Evolutionary conservation across 768 basidiomycete genomes (phyloP), one percentile per base, ranked within the genome.

Genomic region (Boletus sp.): DNA sequence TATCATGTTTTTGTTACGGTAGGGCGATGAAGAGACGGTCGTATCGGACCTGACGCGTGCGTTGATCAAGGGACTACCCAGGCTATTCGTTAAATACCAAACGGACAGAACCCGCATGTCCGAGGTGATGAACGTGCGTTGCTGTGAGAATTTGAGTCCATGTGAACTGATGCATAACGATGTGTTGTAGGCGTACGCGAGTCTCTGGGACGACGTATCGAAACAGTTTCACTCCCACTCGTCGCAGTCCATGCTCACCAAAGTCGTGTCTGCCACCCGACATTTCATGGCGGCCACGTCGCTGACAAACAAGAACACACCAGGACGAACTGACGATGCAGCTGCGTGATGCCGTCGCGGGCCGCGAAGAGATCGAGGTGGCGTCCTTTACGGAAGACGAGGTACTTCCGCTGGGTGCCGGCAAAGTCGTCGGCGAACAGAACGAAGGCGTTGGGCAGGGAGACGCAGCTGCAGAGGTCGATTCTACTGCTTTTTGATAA

Each of bases 221-320:
- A 95, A 95, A 67, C 94, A 97, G 71, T 94, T 95, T 71, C 78
- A 91, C 44, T 87, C 92, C 2, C 92, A 96, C 64, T 90, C 92
- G 2, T 87, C 91, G 11, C 78, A 84, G 7, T 77, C 79, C 28
- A 89, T 97, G 14, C 81, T 97, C 18, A 80, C 80, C 8, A 83
- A 87, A 35, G 88, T 94, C 0, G 87, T 89, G 44, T 67, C 80
- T 6, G 80, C 91, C 5, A 84, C 97, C 57, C 81, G 80, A 5
- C 80, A 85, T 65, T 83, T 97, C 66, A 79, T 90, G 75, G 78
- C 80, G 14, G 83, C 87, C 1, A 89, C 89, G 2, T 85, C 82
- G 57, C 80, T 98, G 29, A 83, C 90, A 3, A 89, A 92, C 58
- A 84, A 90, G 10, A 98, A 98, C 70, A 84, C 80, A 98, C 15